Conservation (phyloP, 495 filamentous ascomycete genomes). For the Extremus antarcticus region DNA sequence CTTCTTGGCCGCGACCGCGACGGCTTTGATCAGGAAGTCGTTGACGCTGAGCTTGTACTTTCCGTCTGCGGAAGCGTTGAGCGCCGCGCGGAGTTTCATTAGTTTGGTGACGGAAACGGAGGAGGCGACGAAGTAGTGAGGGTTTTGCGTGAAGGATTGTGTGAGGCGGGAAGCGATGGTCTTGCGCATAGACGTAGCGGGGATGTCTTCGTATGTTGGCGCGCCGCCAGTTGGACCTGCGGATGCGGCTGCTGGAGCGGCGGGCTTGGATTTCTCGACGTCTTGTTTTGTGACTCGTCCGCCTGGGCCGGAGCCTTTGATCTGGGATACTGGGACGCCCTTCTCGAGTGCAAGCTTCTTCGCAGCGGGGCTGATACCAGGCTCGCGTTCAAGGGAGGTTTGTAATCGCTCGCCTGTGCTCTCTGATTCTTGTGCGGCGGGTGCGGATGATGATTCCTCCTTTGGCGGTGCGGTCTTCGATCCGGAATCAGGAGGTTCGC, state of each 20-base stretch:
- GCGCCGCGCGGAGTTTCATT: slow-evolving; percentile 84
- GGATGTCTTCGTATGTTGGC: slow-evolving; percentile 71
- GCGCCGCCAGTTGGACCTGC: slow-evolving; percentile 41
- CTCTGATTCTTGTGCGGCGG: slow-evolving; percentile 57
- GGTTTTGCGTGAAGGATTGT: slow-evolving; percentile 82
- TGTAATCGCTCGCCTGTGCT: slow-evolving; percentile 67
- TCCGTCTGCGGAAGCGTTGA: slow-evolving; percentile 79
- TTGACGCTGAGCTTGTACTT: slow-evolving; percentile 98
- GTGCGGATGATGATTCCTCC: slow-evolving; percentile 32
- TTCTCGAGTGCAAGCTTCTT: slow-evolving; percentile 77
- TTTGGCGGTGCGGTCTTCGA: slow-evolving; percentile 48
- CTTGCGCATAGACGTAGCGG: slow-evolving; percentile 90
- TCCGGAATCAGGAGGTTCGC: slow-evolving; percentile 43
- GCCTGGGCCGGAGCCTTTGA: slow-evolving; percentile 81
- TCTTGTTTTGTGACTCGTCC: slow-evolving; percentile 87
- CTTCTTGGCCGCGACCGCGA: slow-evolving; percentile 77
- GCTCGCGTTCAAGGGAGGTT: slow-evolving; percentile 70
- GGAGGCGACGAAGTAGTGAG: slow-evolving; percentile 92
- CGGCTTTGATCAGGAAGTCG: slow-evolving; percentile 98
- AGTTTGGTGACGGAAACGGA: slow-evolving; percentile 86
- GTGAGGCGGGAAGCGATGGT: slow-evolving; percentile 86
- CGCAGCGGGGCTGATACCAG: slow-evolving; percentile 59
- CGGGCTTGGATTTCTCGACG: slow-evolving; percentile 69
- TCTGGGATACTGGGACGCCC: slow-evolving; percentile 61
- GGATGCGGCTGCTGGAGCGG: slow-evolving; percentile 17